A percentile compares a stretch with the other conserved stretches of the same genome.
Evolutionary conservation across 2,329 filamentous ascomycete species (phyloP).

Genomic region (Alternaria triticimaculans): DNA sequence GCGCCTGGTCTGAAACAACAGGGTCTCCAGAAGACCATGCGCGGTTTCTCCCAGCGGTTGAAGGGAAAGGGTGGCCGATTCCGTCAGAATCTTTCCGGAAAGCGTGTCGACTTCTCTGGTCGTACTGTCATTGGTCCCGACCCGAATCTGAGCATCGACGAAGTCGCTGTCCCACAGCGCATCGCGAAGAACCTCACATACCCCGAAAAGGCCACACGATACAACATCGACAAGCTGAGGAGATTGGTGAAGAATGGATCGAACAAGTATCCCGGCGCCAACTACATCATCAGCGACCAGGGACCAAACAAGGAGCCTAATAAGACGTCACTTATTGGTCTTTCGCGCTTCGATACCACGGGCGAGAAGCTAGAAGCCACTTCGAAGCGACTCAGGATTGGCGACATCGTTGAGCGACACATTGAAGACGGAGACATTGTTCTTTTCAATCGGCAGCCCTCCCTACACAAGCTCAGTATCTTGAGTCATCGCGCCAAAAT

Average conservation of each 20-base stretch:
- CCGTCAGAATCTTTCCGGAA: slow-evolving; percentile 94
- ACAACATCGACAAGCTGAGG: slow-evolving; percentile 84
- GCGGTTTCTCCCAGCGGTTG: slow-evolving; percentile 91
- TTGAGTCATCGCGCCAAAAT: slow-evolving; percentile 95
- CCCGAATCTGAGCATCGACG: slow-evolving; percentile 89
- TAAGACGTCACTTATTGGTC: slow-evolving; percentile 73
- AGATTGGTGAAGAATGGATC: slow-evolving; percentile 77
- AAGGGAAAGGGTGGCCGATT: slow-evolving; percentile 99
- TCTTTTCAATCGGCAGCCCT: slow-evolving; percentile 96
- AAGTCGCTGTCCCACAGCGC: slow-evolving; percentile 87
- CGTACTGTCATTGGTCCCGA: slow-evolving; percentile 98
- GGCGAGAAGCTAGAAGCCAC: slow-evolving; percentile 70
- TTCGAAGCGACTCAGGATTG: slow-evolving; percentile 77
- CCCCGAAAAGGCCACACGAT: slow-evolving; percentile 82
- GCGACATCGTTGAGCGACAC: slow-evolving; percentile 92
- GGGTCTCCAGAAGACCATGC: slow-evolving; percentile 84
- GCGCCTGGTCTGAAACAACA: slow-evolving; percentile 90
- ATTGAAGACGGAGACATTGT: slow-evolving; percentile 95
- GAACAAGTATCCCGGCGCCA: slow-evolving; percentile 84
- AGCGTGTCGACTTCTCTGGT: slow-evolving; percentile 97
- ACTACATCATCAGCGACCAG: slow-evolving; percentile 74
- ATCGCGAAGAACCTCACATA: slow-evolving; percentile 98
- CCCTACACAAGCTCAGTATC: slow-evolving; percentile 97
- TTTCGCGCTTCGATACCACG: slow-evolving; percentile 39
- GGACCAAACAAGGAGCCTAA: slow-evolving; percentile 56